These are phyloP conservation scores for Colletotrichum eleusines DNA, from an alignment of 2,329 filamentous ascomycete species.

Conservation along the genomic window DNA sequence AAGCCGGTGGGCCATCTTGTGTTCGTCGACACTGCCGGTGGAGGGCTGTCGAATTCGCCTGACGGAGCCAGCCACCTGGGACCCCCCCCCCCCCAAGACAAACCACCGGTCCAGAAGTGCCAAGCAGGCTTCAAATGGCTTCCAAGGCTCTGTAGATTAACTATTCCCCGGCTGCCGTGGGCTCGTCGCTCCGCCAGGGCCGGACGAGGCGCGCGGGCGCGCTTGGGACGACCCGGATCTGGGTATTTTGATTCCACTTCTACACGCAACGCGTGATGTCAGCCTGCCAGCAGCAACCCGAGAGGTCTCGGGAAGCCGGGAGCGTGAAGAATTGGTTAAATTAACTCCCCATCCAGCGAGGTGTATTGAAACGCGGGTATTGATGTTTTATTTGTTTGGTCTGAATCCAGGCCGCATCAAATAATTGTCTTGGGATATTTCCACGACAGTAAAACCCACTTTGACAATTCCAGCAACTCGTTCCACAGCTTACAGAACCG, in stretches of 20 bases:
- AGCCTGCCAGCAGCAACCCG: not conserved
- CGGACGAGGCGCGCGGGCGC: too few relatives aligned
- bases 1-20: not conserved
- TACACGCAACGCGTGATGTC: too few relatives aligned
- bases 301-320: too few relatives aligned
- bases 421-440: not conserved
- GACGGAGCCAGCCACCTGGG: conserved; percentile 1
- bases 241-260: too few relatives aligned
- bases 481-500: not conserved
- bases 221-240: not conserved
- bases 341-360: not conserved
- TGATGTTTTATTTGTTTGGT: too few relatives aligned
- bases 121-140: not conserved
- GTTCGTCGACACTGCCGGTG: not conserved
- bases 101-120: not conserved
- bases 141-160: not conserved
- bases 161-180: not conserved
- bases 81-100: too few relatives aligned
- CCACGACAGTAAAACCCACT: not conserved
- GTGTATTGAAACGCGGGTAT: not conserved
- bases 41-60: not conserved
- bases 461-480: not conserved
- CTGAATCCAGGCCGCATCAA: not conserved
- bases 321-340: too few relatives aligned
- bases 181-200: not conserved